phyloP scores from a whole-genome alignment of 2,329 filamentous ascomycete genomes.

The Botrytis deweyae region DNA sequence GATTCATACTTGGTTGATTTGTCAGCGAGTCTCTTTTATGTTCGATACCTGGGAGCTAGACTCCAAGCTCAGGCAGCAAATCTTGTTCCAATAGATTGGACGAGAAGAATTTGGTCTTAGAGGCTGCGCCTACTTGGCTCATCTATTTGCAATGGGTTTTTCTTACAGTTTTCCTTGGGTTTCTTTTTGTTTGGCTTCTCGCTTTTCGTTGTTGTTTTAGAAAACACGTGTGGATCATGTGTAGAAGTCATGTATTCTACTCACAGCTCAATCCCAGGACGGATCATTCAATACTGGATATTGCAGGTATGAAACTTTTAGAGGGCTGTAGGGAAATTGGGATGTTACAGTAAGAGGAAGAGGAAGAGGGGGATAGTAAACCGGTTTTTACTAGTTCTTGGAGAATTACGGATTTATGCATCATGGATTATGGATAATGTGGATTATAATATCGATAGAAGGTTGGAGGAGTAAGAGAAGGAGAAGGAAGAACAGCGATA shows the following conservation, averaged over 20 bases:
- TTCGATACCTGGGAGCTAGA: conserved; percentile 31
- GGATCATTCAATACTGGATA: conserved; percentile 17
- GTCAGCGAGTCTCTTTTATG: conserved; percentile 20
- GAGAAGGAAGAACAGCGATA: neutral
- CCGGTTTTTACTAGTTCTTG: conserved; percentile 2
- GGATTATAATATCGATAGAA: conserved; percentile 6
- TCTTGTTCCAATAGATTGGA: conserved; percentile 27
- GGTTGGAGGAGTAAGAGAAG: neutral
- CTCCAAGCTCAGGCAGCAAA: conserved; percentile 36
- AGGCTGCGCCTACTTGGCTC: conserved; percentile 18
- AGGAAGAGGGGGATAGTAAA: neutral
- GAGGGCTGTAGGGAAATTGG: neutral
- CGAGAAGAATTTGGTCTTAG: conserved; percentile 5
- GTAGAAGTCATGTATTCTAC: neutral
- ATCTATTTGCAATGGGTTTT: neutral
- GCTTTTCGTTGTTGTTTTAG: neutral
- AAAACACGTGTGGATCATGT: conserved; percentile 12
- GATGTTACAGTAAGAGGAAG: neutral
- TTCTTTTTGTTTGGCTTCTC: neutral
- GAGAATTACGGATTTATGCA: neutral
- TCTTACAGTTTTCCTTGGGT: neutral
- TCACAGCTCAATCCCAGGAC: neutral
- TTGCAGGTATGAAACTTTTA: conserved; percentile 7
- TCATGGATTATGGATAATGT: neutral
- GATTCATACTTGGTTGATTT: conserved; percentile 27